Base-by-base conservation (phyloP, 768 basidiomycete species). In the Pholiota microspora region DNA sequence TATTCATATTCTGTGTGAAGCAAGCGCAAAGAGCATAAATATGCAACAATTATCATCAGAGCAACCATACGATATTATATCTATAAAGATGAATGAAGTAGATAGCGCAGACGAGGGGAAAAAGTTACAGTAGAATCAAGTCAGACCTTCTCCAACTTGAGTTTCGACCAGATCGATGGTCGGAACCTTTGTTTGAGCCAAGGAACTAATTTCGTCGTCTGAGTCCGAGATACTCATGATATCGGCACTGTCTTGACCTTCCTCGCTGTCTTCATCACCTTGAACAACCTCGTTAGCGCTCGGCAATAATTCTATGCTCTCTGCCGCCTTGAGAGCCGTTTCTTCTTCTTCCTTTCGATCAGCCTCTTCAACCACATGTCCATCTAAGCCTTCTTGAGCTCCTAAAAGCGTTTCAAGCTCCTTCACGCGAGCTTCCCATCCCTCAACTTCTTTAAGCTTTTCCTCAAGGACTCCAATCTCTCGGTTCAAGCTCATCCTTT, bases 401-500 rank as follows among this genome's bases (percentile, higher is more conserved):
- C 75, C 73, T 59, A 92, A 71, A 56, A 88, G 64, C 38, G 53
- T 68, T 64, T 87, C 80, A 45, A 92, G 71, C 66, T 86, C 88
- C 60, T 74, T 73, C 50, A 92, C 73, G 31, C 91, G 73, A 59
- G 58, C 63, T 74, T 92, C 88, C 92, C 92, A 94, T 35, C 64
- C 66, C 28, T 78, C 81, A 2, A 92, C 90, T 58, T 93, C 88
- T 6, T 74, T 73, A 34, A 95, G 71, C 65, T 84, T 83, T 36
- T 69, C 71, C 69, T 92, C 86, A 50, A 93, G 71, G 49, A 75
- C 66, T 49, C 72, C 72, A 57, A 92, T 92, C 77, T 93, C 92
- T 29, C 82, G 75, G 54, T 89, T 84, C 42, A 92, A 77, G 51
- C 83, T 86, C 80, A 89, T 76, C 13, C 82, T 77, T 72, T 89